Conservation (phyloP, 2,329 filamentous ascomycete species). For the Fusarium torulosum region DNA sequence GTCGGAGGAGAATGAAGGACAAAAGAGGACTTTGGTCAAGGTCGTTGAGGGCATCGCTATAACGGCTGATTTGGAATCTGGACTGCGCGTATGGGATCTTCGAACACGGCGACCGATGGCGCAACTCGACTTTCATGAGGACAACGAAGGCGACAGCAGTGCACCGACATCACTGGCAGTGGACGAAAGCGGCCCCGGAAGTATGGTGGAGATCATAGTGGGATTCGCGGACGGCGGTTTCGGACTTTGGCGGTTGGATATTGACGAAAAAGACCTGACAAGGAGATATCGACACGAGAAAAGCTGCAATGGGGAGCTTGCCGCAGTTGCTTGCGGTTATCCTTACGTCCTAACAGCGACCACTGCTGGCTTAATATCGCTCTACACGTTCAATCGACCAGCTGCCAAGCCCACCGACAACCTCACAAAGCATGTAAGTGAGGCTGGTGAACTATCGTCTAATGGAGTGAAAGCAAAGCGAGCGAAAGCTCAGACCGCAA, state of each 20-base stretch:
- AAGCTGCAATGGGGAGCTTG: slow-evolving; percentile 74
- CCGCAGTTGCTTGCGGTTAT: slow-evolving; percentile 76
- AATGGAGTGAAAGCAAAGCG: background rate
- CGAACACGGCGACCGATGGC: slow-evolving; percentile 73
- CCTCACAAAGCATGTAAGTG: slow-evolving; percentile 3
- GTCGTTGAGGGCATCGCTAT: slow-evolving; percentile 82
- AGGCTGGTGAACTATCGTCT: background rate
- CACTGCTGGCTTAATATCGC: slow-evolving; percentile 76
- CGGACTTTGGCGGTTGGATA: slow-evolving; percentile 73
- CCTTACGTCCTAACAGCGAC: slow-evolving; percentile 87
- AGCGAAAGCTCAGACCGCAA: background rate
- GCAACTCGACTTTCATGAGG: slow-evolving; percentile 52
- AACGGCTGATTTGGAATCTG: slow-evolving; percentile 76
- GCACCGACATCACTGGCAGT: slow-evolving; percentile 75
- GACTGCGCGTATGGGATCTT: slow-evolving; percentile 83
- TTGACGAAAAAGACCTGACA: slow-evolving; percentile 58
- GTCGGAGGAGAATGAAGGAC: slow-evolving; percentile 50
- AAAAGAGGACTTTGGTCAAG: slow-evolving; percentile 78
- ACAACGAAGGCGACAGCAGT: slow-evolving; percentile 36
- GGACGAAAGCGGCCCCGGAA: slow-evolving; percentile 63
- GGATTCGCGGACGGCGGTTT: slow-evolving; percentile 81
- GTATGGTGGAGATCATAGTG: slow-evolving; percentile 70
- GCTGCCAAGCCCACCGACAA: slow-evolving; percentile 24
- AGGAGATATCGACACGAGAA: slow-evolving; percentile 70
- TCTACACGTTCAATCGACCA: slow-evolving; percentile 73